These are phyloP conservation scores for Pleomassaria siparia DNA, from an alignment of 2,329 filamentous ascomycete species.

Conservation along the genomic window DNA sequence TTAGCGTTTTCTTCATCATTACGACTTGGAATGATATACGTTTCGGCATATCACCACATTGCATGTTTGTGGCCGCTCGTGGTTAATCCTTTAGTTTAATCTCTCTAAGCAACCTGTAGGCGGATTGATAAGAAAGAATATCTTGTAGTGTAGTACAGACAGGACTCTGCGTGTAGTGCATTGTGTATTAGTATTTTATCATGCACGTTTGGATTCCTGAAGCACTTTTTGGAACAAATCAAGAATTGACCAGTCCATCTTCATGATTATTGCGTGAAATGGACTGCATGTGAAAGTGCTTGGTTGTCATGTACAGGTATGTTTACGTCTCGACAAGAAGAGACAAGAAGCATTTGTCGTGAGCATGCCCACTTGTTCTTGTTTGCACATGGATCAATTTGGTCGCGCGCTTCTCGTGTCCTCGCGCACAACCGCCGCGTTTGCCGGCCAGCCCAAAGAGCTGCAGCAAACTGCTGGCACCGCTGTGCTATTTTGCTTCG, in stretches of 20 bases:
- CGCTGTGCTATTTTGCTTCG: too few relatives aligned
- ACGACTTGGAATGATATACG: not conserved
- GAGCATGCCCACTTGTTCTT: too few relatives aligned
- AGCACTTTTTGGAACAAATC: not conserved
- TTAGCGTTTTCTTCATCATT: slow-evolving; percentile 6
- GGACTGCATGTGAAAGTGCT: not conserved
- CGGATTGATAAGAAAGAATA: not conserved
- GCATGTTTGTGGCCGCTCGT: not conserved
- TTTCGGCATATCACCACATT: not conserved
- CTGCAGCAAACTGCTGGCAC: too few relatives aligned
- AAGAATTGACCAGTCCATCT: too few relatives aligned
- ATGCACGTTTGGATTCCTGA: not conserved
- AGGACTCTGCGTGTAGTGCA: too few relatives aligned
- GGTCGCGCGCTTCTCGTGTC: too few relatives aligned
- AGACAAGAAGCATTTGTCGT: too few relatives aligned
- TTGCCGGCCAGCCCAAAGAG: too few relatives aligned
- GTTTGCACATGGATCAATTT: too few relatives aligned
- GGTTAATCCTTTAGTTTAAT: not conserved
- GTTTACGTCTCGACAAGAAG: too few relatives aligned
- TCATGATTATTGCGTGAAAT: not conserved
- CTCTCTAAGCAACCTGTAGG: not conserved
- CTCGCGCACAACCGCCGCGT: too few relatives aligned
- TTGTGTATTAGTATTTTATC: not conserved
- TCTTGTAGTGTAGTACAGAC: slow-evolving; percentile 1
- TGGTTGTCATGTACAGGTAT: not conserved